Evolutionary conservation across 2,329 filamentous ascomycete genomes (phyloP), one percentile per base, ranked within the genome.

Genomic region (Diaporthe sp.): DNA sequence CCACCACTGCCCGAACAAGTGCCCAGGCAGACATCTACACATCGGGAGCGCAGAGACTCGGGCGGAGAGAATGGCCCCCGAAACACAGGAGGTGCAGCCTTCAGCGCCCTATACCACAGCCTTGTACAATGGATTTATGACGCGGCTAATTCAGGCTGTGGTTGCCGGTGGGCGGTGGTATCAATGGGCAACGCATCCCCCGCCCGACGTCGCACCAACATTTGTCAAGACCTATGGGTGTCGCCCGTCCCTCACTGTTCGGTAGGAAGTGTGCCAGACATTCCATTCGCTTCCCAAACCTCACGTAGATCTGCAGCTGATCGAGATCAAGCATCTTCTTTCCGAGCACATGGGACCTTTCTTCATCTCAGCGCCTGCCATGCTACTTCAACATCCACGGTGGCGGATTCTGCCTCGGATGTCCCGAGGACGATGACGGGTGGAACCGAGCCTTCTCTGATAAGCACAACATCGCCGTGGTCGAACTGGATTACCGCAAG

Each of bases 321-420:
- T 46, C 31, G 3, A 17, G 12, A 51, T 22, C 19, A n/a, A 68
- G 62, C 28, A 51, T 68, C 4, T 51, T 68, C 31, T 51, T 46
- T 12, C 62, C 62, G 3, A 39, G 44, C n/a, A 19, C 28, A 1
- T 37, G 62, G 44, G 31, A 68, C 13, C 31, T 0, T 1, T 3
- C 28, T 25, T 51, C 44, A 2, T 10, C 19, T 2, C 28, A 39
- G 19, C 44, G 28, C 19, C 61, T 67, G 12, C 62, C 62, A 25
- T 68, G 44, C 31, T 68, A 39, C 12, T 68, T 68, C 44, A 68
- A 68, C 22, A 68, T 44, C 44, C 44, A 51, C 22, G 44, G 62
- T 7, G 62, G 62, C 19, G 62, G 62, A 2, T 68, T 68, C 62
- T 51, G 62, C 44, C 28, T 68, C 62, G 44, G 62, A 19, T 12